Evolutionary conservation across 257 asterid genomes (phyloP).

Genomic region (Solanum microdontum): DNA sequence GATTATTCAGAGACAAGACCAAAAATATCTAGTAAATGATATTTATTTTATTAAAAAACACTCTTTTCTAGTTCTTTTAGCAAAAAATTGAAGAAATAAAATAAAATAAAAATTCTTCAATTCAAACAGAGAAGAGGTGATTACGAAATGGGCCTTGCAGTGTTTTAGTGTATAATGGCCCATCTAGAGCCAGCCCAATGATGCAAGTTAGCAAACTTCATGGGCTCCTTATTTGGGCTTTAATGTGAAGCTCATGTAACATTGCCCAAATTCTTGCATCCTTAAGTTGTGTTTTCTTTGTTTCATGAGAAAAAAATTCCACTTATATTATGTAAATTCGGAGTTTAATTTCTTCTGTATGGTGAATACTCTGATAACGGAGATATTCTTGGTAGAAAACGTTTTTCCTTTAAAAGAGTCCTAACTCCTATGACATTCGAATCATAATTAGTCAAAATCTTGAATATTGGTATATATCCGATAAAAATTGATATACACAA

Average conservation of each 20-base stretch:
- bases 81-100: neutral
- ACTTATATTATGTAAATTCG: neutral
- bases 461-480: neutral
- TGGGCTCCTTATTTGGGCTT: neutral
- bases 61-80: neutral
- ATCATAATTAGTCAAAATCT: neutral
- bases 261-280: neutral
- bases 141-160: neutral
- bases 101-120: neutral
- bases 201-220: neutral
- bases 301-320: neutral
- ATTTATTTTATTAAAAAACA: no score
- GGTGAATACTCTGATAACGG: neutral
- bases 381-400: neutral
- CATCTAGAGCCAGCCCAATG: neutral
- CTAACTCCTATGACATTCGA: neutral
- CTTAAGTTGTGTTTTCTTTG: neutral
- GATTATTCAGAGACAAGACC: neutral
- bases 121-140: neutral
- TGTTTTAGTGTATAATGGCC: neutral
- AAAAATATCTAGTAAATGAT: neutral
- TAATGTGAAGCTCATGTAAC: neutral
- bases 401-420: neutral
- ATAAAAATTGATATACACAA: neutral
- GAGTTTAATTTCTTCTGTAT: neutral